Base-by-base conservation (phyloP, 345 rosid species). In the Balakata baccata region DNA sequence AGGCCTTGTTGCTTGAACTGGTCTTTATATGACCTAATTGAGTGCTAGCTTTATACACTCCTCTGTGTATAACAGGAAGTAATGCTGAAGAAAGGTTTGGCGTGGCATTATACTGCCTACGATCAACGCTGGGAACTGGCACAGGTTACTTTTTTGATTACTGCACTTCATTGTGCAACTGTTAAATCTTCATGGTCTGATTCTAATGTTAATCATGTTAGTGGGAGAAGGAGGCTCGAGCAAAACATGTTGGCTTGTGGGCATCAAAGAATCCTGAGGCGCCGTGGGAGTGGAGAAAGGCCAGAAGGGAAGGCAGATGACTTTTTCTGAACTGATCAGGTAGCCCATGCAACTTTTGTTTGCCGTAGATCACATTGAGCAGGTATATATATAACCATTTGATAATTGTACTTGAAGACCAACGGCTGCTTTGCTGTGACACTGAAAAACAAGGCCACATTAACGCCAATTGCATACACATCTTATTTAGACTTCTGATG, bases 231-330 rank as follows among this genome's bases (percentile, higher is more conserved):
- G 86, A 88, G 81, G 98, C 97, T 49, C 76, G 89, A 25, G 86
- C 81, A 14, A 87, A 86, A 61, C 83, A 92, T 34, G 67, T 86
- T 0, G 98, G 94, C 6, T 77, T 92, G 74, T 94, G 98, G 98
- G 94, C 92, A 54, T 81, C 86, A 22, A 37, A 90, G 5, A 88
- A 90, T 73, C 98, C 92, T 2, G 87, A 89, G 73, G 77, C 87
- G 77, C 98, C 98, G 66, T 94, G 98, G 97, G 91, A 92, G 23
- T 90, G 97, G 89, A 86, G 98, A 64, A 89, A 83, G 75, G 75
- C 86, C 64, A 92, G 78, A 75, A 89, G 91, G 6, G 82, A 81
- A 73, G 85, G 81, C 11, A 53, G 79, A 75, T 78, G 70, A 76
- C 14, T 34, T 6, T 61, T 20, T n/a, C 72, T 6, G 1, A 14